Conservation (phyloP, 129 eudicot species). For the Chrysanthemum seticuspe region DNA sequence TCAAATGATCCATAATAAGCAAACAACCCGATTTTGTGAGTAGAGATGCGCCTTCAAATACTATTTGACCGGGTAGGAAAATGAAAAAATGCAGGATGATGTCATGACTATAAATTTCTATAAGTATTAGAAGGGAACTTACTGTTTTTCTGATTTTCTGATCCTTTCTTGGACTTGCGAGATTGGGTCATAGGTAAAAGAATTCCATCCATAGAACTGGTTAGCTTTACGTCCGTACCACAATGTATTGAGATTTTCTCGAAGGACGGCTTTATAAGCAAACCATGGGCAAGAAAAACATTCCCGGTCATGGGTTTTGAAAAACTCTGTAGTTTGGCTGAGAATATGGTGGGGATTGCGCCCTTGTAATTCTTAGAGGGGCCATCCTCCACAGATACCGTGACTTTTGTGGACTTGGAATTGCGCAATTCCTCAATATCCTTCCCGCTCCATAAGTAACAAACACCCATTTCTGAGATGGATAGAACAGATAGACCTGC, state of each 20-base stretch:
- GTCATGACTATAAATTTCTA: too few relatives aligned
- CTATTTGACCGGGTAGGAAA: too few relatives aligned
- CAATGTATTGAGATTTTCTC: constrained; percentile 66
- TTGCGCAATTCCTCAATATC: constrained; percentile 55
- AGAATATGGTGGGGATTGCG: constrained; percentile 57
- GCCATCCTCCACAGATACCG: constrained; percentile 39
- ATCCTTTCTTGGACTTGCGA: constrained; percentile 56
- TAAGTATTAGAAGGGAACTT: constrained; percentile 19
- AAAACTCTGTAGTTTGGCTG: constrained; percentile 65
- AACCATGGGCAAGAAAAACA: constrained; percentile 79
- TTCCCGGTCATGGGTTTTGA: constrained; percentile 44
- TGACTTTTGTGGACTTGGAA: constrained; percentile 66
- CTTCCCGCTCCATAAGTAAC: constrained; percentile 76
- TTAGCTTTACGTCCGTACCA: constrained; percentile 63
- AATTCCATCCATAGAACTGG: constrained; percentile 62
- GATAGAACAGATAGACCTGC: constrained; percentile 64
- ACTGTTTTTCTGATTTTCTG: constrained; percentile 51
- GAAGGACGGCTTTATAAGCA: constrained; percentile 72
- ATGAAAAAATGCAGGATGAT: too few relatives aligned
- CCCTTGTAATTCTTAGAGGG: constrained; percentile 47
- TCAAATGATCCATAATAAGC: too few relatives aligned
- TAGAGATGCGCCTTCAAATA: too few relatives aligned
- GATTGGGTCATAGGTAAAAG: constrained; percentile 66
- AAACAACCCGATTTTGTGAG: too few relatives aligned
- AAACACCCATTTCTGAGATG: constrained; percentile 83